Conservation (phyloP, 2,329 filamentous ascomycete genomes). For the Aspergillus flavus region DNA sequence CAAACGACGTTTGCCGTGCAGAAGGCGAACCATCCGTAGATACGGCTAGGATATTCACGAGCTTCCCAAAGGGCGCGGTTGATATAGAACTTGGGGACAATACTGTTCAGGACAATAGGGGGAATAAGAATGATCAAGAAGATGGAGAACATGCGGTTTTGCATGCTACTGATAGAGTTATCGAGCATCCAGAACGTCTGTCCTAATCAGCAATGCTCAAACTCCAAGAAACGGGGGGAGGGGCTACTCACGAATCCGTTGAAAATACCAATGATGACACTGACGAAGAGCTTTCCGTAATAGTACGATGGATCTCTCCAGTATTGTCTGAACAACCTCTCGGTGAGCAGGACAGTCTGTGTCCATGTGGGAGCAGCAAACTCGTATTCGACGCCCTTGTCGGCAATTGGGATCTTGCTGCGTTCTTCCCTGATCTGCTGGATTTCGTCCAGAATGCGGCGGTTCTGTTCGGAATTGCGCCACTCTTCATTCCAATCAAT, state of each 20-base stretch:
- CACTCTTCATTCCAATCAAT: constrained; percentile 78
- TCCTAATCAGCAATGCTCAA: constrained; percentile 3
- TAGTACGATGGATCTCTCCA: constrained; percentile 77
- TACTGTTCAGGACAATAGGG: constrained; percentile 70
- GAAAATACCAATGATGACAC: constrained; percentile 73
- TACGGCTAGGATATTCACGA: constrained; percentile 71
- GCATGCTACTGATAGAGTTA: constrained; percentile 67
- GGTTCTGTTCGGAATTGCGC: constrained; percentile 65
- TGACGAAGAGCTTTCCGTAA: constrained; percentile 74
- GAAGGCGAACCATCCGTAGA: constrained; percentile 79
- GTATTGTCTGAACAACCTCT: constrained; percentile 71
- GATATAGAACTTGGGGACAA: constrained; percentile 76
- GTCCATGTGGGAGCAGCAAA: constrained; percentile 67
- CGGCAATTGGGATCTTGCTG: constrained; percentile 50
- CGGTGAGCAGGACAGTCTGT: constrained; percentile 69
- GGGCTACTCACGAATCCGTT: constrained; percentile 62
- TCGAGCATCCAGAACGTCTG: constrained; percentile 71
- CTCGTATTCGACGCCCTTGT: constrained; percentile 50
- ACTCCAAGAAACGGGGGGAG: neutral
- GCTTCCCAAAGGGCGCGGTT: constrained; percentile 74
- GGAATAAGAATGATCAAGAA: constrained; percentile 69
- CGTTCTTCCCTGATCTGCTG: constrained; percentile 63
- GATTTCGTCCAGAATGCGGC: constrained; percentile 65
- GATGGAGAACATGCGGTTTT: constrained; percentile 74
- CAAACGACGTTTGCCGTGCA: constrained; percentile 71